Conservation (phyloP, 2,329 filamentous ascomycete species). For the Aspergillus alliaceus region DNA sequence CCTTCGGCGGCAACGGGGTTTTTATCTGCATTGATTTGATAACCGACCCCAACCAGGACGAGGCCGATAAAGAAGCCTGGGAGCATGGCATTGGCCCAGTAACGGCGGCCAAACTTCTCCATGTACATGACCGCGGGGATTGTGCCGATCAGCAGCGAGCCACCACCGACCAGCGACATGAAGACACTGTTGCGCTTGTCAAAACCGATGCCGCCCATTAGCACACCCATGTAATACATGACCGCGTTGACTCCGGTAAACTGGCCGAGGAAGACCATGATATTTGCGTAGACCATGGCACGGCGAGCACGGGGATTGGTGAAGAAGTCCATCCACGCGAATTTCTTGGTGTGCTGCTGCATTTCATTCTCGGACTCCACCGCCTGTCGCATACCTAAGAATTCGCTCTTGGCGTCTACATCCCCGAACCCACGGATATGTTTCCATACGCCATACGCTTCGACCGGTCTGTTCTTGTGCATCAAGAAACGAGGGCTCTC, state of each 20-base stretch:
- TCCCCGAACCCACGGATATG: slow-evolving; percentile 63
- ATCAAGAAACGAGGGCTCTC: slow-evolving; percentile 69
- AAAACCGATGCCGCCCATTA: slow-evolving; percentile 70
- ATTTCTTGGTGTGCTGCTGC: slow-evolving; percentile 55
- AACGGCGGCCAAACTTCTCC: slow-evolving; percentile 70
- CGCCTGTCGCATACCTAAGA: slow-evolving; percentile 69
- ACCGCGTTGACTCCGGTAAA: slow-evolving; percentile 70
- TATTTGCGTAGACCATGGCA: slow-evolving; percentile 66
- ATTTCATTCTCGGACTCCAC: slow-evolving; percentile 59
- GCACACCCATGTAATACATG: slow-evolving; percentile 69
- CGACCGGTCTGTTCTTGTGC: slow-evolving; percentile 62
- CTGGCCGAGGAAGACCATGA: slow-evolving; percentile 70
- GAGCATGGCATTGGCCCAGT: slow-evolving; percentile 73
- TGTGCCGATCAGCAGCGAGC: slow-evolving; percentile 65
- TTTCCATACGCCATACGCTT: slow-evolving; percentile 70
- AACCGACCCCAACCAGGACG: slow-evolving; percentile 64
- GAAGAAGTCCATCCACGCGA: slow-evolving; percentile 73
- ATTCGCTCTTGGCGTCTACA: slow-evolving; percentile 64
- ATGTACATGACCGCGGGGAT: slow-evolving; percentile 69
- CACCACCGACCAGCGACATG: slow-evolving; percentile 74
- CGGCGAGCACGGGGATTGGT: slow-evolving; percentile 67
- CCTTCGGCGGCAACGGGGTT: slow-evolving; percentile 55
- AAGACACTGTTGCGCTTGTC: slow-evolving; percentile 62
- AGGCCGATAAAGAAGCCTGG: slow-evolving; percentile 71
- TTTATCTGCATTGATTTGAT: slow-evolving; percentile 53